A percentile compares a stretch with the other conserved stretches of the same genome.
Evolutionary conservation across 1,139 yeast genomes (phyloP).

Genomic region (Sugiyamaella japonica): DNA sequence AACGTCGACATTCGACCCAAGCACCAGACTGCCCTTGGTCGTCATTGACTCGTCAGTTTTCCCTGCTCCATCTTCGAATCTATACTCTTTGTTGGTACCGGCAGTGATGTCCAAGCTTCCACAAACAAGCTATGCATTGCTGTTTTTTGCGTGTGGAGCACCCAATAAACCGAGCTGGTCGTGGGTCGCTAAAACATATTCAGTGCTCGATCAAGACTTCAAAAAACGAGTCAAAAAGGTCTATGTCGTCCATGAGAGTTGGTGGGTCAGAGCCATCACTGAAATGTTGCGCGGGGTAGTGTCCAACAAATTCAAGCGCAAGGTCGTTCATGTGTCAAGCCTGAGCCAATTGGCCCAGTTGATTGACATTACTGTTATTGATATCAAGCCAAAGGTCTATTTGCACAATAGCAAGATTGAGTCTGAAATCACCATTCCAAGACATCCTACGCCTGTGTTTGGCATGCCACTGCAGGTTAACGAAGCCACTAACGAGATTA

Average conservation of each 20-base stretch:
- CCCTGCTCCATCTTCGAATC: slow-evolving; percentile 50
- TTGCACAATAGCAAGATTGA: slow-evolving; percentile 48
- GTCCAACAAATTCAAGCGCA: slow-evolving; percentile 47
- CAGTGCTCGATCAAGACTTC: slow-evolving; percentile 60
- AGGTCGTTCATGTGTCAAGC: slow-evolving; percentile 53
- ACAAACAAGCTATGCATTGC: slow-evolving; percentile 56
- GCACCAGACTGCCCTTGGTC: slow-evolving; percentile 62
- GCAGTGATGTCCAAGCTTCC: slow-evolving; percentile 48
- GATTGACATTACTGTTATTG: slow-evolving; percentile 72
- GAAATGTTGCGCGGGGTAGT: slow-evolving; percentile 68
- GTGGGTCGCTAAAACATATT: slow-evolving; percentile 75
- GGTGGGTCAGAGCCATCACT: slow-evolving; percentile 81
- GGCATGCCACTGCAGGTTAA: slow-evolving; percentile 33
- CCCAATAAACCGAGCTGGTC: slow-evolving; percentile 59
- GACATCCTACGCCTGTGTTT: slow-evolving; percentile 40
- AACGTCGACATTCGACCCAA: slow-evolving; percentile 60
- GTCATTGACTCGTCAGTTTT: slow-evolving; percentile 76
- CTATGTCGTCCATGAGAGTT: slow-evolving; percentile 86
- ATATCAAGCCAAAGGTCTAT: slow-evolving; percentile 76
- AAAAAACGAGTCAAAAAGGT: slow-evolving; percentile 59
- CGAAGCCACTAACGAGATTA: slow-evolving; percentile 21
- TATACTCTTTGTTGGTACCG: slow-evolving; percentile 32
- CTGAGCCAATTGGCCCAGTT: slow-evolving; percentile 62
- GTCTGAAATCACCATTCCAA: slow-evolving; percentile 39
- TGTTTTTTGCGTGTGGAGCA: slow-evolving; percentile 79